Evolutionary conservation across 441 rosid species (phyloP), one percentile per base, ranked within the genome.

Genomic region (Sinapis alba): DNA sequence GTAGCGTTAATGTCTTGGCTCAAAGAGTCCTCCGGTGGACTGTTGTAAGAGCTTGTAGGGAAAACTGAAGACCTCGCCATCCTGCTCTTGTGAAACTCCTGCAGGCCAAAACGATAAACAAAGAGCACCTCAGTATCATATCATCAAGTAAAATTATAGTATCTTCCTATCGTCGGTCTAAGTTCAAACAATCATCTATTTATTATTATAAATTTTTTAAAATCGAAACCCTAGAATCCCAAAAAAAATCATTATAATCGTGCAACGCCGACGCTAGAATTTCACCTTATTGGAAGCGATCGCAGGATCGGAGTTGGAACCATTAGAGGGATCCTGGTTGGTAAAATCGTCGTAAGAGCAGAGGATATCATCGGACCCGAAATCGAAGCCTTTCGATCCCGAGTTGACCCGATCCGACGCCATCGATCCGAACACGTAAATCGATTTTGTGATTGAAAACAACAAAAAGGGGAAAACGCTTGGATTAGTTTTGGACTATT

Each of bases 291-390:
- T 56, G 15, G 84, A 50, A 9, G 64, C 78, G 62, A 67, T 69
- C 3, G 77, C 80, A 57, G 90, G 83, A 76, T 94, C 96, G 57
- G 90, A 83, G 72, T 79, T 87, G 71, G 61, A 45, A 5, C 92
- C 97, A 38, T 90, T 90, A 43, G 96, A 66, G 1, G 91, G n/a
- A n/a, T 94, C 96, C 80, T 87, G 96, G 73, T 85, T 85, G 61
- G 79, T 76, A 79, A 78, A 90, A 71, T 90, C 97, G 32, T 92
- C 92, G 79, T 90, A 94, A 11, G 98, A 89, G 87, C 93, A 92
- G 77, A 94, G 97, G 74, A 94, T 94, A 72, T 94, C 98, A 83
- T 92, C 97, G 68, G 98, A 80, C 5, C 84, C 94, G 34, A 94
- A 94, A 88, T 92, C 97, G 80, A 92, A 94, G 1, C 90, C 97